These are phyloP conservation scores for Colletotrichum musae DNA, from an alignment of 2,329 filamentous ascomycete species.

Conservation along the genomic window DNA sequence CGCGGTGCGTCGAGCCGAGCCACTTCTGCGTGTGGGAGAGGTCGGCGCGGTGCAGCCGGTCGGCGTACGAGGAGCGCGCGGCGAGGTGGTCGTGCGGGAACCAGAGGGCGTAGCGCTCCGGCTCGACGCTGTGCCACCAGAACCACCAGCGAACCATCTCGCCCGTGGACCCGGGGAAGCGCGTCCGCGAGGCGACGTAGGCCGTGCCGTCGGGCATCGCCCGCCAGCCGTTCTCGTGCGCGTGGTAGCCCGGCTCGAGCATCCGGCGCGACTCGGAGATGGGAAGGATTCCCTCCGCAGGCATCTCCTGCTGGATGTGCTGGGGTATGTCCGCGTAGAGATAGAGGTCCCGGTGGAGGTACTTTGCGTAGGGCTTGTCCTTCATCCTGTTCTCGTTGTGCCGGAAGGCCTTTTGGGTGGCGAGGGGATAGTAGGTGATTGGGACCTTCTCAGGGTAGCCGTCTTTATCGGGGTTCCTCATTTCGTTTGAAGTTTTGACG, in stretches of 20 bases:
- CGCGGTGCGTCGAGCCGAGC: constrained; percentile 38
- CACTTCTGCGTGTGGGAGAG: constrained; percentile 38
- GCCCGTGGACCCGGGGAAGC: constrained; percentile 34
- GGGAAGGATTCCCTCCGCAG: constrained; percentile 16
- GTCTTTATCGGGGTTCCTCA: constrained; percentile 22
- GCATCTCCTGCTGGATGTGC: constrained; percentile 30
- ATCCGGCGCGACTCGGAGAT: constrained; percentile 16
- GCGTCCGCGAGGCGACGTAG: constrained; percentile 33
- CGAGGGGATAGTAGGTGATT: constrained; percentile 31
- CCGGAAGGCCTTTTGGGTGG: constrained; percentile 23
- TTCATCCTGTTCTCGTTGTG: constrained; percentile 32
- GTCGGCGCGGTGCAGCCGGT: constrained; percentile 33
- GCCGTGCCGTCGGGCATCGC: constrained; percentile 30
- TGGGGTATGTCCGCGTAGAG: constrained; percentile 35
- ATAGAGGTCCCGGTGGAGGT: constrained; percentile 23
- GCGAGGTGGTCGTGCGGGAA: constrained; percentile 33
- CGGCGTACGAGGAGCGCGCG: constrained; percentile 28
- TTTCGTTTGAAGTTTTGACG: constrained; percentile 1
- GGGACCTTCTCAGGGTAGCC: constrained; percentile 34
- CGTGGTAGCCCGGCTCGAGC: constrained; percentile 33
- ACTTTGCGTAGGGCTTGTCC: constrained; percentile 31
- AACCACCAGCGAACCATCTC: constrained; percentile 40
- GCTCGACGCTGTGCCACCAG: constrained; percentile 40
- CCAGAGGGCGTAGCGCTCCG: constrained; percentile 39
- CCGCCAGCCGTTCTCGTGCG: constrained; percentile 31